phyloP scores from a whole-genome alignment of 768 basidiomycete species.

The Rickenella mellea region DNA sequence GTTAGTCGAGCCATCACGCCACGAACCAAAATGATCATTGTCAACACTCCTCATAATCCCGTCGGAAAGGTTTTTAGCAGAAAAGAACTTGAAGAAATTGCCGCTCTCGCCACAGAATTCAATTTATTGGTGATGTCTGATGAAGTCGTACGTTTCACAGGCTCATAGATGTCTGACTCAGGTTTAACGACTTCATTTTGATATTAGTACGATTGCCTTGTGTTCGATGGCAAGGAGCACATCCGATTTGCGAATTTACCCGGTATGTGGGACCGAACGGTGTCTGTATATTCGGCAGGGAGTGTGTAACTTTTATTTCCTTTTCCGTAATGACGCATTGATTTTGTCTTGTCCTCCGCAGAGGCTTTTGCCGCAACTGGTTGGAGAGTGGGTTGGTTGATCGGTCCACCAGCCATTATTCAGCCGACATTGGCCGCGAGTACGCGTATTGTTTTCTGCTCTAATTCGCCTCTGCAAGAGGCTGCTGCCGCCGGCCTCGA shows the following conservation, averaged over 20 bases:
- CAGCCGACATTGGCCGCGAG: conserved; percentile 80
- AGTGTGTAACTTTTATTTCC: conserved; percentile 51
- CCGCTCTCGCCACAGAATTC: conserved; percentile 80
- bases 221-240: conserved; percentile 84
- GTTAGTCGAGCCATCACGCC: conserved; percentile 72
- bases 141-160: conserved; percentile 72
- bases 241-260: conserved; percentile 89
- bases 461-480: conserved; percentile 92
- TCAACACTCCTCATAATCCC: conserved; percentile 97
- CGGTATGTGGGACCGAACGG: conserved; percentile 97
- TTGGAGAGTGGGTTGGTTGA: conserved; percentile 96
- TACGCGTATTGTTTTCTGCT: conserved; percentile 92
- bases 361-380: conserved; percentile 96
- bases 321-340: not conserved
- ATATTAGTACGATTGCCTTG: conserved; percentile 81
- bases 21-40: conserved; percentile 87
- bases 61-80: conserved; percentile 94
- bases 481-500: conserved; percentile 88
- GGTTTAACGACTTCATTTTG: conserved; percentile 1
- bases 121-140: conserved; percentile 91
- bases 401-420: conserved; percentile 78
- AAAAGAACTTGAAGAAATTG: conserved; percentile 76
- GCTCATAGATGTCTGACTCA: not conserved
- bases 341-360: conserved; percentile 19
- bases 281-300: conserved; percentile 93